Percentiles rank a stretch among this genome's conserved stretches.
These are phyloP conservation scores for Trichoderma cornu-damae DNA, from an alignment of 2,329 filamentous ascomycete genomes.

Conservation along the genomic window DNA sequence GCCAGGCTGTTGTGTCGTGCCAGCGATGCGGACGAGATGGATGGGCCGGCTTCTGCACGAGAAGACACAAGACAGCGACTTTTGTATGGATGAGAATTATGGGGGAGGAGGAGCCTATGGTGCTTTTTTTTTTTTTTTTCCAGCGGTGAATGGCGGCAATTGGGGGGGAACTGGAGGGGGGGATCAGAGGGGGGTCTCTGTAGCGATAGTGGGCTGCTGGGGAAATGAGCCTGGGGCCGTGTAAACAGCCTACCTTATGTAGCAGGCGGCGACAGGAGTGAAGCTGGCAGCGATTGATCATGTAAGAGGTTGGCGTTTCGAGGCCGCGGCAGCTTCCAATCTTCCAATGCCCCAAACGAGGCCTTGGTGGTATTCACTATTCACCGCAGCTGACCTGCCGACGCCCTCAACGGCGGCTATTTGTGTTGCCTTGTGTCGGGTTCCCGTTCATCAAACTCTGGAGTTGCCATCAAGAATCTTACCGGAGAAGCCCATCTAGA, in stretches of 20 bases:
- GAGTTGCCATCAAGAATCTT: neutral
- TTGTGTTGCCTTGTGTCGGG: neutral
- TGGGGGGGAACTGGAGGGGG: constrained; percentile 5
- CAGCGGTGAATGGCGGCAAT: neutral
- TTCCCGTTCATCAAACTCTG: neutral
- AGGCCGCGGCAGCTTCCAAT: too few species aligned
- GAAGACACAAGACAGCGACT: neutral
- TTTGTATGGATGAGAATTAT: constrained; percentile 17
- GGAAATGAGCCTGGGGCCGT: neutral
- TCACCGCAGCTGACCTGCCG: too few species aligned
- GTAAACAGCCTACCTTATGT: neutral
- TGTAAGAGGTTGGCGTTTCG: neutral
- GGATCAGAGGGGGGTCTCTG: neutral
- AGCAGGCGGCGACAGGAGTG: too few species aligned
- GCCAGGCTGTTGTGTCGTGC: constrained; percentile 11
- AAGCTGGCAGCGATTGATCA: too few species aligned
- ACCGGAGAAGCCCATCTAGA: neutral
- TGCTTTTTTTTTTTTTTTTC: neutral
- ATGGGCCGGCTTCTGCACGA: neutral
- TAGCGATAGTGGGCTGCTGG: neutral
- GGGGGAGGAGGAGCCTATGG: too few species aligned
- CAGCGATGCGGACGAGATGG: constrained; percentile 12
- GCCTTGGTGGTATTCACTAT: too few species aligned
- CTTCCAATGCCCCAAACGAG: too few species aligned
- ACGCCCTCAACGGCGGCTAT: neutral